Conservation (phyloP, 345 rosid species). For the Luvunga scandens region DNA sequence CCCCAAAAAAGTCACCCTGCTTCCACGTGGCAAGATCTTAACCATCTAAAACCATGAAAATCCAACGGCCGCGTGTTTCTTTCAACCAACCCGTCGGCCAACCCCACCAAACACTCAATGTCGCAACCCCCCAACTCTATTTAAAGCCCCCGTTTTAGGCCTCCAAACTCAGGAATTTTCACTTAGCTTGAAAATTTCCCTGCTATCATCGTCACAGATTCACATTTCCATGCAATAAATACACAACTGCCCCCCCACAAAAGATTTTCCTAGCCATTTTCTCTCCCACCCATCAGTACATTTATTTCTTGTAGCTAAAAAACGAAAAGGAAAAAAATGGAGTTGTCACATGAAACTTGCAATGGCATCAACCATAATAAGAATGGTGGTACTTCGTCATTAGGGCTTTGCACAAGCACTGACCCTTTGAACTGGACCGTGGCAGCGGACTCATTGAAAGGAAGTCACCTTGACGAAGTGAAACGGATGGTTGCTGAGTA, state of each 20-base stretch:
- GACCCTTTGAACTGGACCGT: constrained; percentile 76
- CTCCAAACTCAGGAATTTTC: constrained; percentile 31
- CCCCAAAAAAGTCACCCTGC: not conserved
- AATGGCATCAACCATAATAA: not conserved
- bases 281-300: not conserved
- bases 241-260: too few relatives aligned
- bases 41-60: constrained; percentile 10
- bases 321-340: not conserved
- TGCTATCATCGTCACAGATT: not conserved
- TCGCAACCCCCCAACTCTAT: constrained; percentile 10
- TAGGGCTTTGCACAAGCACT: constrained; percentile 8
- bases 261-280: not conserved
- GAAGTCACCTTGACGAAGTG: constrained; percentile 87
- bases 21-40: constrained; percentile 20
- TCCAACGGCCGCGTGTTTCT: constrained; percentile 30
- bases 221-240: too few relatives aligned
- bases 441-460: constrained; percentile 72
- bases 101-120: constrained; percentile 29
- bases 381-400: not conserved
- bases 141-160: constrained; percentile 19
- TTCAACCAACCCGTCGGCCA: constrained; percentile 47
- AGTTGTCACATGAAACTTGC: constrained; percentile 8
- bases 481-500: constrained; percentile 67
- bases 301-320: too few relatives aligned
- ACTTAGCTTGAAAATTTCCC: constrained; percentile 24